These are phyloP conservation scores for Erucastrum elatum DNA, from an alignment of 345 rosid species.

Conservation along the genomic window DNA sequence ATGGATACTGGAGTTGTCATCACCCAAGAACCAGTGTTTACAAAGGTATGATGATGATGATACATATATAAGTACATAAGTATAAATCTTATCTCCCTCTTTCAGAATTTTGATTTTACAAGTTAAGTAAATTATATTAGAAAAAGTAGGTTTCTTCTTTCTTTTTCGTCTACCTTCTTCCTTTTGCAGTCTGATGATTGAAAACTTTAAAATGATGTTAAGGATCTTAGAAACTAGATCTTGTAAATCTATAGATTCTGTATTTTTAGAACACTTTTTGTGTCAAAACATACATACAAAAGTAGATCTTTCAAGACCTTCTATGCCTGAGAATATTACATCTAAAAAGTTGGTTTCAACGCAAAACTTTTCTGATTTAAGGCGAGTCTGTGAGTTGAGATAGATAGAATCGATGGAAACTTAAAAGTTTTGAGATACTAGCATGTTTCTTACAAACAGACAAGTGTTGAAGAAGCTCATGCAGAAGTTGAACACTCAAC, in stretches of 20 bases:
- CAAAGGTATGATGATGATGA: slow-evolving; percentile 10
- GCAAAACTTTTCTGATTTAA: background rate
- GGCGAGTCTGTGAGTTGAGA: background rate
- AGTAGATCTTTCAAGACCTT: slow-evolving; percentile 18
- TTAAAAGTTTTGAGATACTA: slow-evolving; percentile 16
- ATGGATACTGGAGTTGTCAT: slow-evolving; percentile 66
- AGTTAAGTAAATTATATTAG: slow-evolving; percentile 20
- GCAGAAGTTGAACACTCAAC: slow-evolving; percentile 38
- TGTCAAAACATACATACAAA: background rate
- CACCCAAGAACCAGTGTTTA: slow-evolving; percentile 39
- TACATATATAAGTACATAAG: background rate
- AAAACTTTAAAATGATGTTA: slow-evolving; percentile 9
- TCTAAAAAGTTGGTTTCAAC: slow-evolving; percentile 17
- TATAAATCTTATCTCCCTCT: background rate
- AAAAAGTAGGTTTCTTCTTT: slow-evolving; percentile 12
- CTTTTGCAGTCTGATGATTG: slow-evolving; percentile 29
- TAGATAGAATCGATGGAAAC: background rate
- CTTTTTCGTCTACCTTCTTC: background rate
- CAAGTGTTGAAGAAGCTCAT: slow-evolving; percentile 32
- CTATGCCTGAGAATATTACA: background rate
- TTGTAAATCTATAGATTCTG: slow-evolving; percentile 10
- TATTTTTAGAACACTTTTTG: background rate
- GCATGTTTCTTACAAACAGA: slow-evolving; percentile 25
- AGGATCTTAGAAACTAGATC: slow-evolving; percentile 15
- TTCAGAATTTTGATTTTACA: slow-evolving; percentile 2